Conservation (phyloP, 768 basidiomycete species). For the Sporobolomyces roseus region DNA sequence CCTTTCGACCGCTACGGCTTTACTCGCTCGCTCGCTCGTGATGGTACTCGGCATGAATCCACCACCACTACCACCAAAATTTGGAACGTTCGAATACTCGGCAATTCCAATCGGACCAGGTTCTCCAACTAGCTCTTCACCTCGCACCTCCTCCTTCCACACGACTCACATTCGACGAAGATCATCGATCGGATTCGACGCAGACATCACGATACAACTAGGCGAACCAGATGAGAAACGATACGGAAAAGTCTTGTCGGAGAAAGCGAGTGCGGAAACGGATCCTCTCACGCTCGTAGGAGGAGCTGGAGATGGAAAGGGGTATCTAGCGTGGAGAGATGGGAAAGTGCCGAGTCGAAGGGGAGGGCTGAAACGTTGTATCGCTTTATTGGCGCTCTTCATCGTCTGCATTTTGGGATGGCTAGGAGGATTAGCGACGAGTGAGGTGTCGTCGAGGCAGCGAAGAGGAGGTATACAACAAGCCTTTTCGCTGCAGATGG, state of each 20-base stretch:
- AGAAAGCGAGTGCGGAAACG: neutral
- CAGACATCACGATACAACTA: conserved; percentile 3
- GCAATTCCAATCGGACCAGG: neutral
- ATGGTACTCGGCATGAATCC: conserved; percentile 1
- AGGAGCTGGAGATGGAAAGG: neutral
- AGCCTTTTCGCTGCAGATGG: neutral
- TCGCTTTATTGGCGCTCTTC: neutral
- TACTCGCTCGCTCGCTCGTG: too few relatives aligned
- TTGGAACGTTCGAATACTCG: conserved; percentile 12
- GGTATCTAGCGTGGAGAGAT: neutral
- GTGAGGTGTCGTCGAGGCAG: neutral
- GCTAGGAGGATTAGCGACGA: conserved; percentile 16
- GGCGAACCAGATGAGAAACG: neutral
- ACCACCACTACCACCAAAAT: conserved; percentile 1
- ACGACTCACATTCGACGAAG: neutral
- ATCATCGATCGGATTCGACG: conserved; percentile 1
- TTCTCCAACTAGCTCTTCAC: neutral
- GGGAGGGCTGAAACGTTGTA: neutral
- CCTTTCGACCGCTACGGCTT: neutral
- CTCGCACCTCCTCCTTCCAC: conserved; percentile 3
- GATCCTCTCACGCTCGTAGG: neutral
- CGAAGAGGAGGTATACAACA: neutral
- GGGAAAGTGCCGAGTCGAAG: neutral
- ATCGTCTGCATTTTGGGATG: neutral
- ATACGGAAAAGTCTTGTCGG: neutral